Conservation (phyloP, 2,329 filamentous ascomycete genomes). For the Grosmannia penicillata region DNA sequence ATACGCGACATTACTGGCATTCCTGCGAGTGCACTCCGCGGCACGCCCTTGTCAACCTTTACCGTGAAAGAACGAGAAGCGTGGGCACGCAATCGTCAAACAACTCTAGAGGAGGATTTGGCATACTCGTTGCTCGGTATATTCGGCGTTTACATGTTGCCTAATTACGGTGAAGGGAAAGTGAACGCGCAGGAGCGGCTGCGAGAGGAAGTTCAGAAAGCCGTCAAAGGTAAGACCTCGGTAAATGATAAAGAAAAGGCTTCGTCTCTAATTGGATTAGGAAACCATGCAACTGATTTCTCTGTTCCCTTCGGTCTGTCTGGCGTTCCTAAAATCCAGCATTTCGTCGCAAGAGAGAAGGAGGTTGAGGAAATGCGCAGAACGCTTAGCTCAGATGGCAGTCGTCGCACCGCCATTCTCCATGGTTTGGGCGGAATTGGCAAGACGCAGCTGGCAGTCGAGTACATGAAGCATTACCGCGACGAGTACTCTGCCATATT, state of each 20-base stretch:
- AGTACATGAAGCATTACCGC: conserved; percentile 12
- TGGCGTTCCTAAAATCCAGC: background rate
- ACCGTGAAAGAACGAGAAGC: no score
- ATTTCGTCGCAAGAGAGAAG: background rate
- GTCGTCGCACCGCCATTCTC: background rate
- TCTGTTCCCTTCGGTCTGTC: background rate
- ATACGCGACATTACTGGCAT: no score
- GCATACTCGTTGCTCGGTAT: no score
- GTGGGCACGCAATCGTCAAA: no score
- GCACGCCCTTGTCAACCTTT: no score
- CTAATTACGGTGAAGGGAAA: background rate
- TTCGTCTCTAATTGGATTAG: background rate
- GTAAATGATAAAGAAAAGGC: background rate
- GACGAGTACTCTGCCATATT: conserved; percentile 23
- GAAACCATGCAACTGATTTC: background rate
- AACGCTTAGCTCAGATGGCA: background rate
- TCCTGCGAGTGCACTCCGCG: no score
- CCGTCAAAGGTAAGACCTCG: background rate
- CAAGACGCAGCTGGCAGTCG: conserved; percentile 1
- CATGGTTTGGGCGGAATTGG: background rate
- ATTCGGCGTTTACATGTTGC: background rate
- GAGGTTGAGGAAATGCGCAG: background rate
- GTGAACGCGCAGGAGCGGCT: background rate
- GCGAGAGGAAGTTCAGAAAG: background rate
- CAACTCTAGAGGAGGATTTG: no score